Evolutionary conservation across 495 filamentous ascomycete genomes (phyloP).

Genomic region (Neurospora sp.): DNA sequence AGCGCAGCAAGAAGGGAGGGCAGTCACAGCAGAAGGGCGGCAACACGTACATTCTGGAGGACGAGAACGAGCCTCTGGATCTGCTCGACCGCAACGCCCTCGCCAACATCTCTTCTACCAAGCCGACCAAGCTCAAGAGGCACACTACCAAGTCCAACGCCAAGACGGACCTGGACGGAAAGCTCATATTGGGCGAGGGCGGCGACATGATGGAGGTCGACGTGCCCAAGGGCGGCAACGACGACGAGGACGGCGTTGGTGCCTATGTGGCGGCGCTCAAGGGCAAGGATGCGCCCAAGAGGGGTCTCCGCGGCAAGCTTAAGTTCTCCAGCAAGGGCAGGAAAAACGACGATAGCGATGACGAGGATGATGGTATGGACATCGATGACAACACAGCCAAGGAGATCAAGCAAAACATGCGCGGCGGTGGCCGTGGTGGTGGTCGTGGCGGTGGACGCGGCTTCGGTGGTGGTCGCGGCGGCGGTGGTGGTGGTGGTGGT

Average conservation of each 20-base stretch:
- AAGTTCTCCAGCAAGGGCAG: slow-evolving; percentile 71
- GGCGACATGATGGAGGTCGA: slow-evolving; percentile 49
- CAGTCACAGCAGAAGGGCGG: slow-evolving; percentile 38
- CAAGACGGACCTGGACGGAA: slow-evolving; percentile 75
- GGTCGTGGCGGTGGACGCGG: slow-evolving; percentile 14
- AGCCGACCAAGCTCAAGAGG: slow-evolving; percentile 54
- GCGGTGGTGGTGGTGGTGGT: slow-evolving; percentile 16
- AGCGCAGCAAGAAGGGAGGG: slow-evolving; percentile 35
- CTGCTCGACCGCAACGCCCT: slow-evolving; percentile 79
- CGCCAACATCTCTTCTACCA: slow-evolving; percentile 86
- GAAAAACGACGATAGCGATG: slow-evolving; percentile 46
- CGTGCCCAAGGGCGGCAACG: slow-evolving; percentile 41
- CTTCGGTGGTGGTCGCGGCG: slow-evolving; percentile 19
- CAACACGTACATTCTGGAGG: slow-evolving; percentile 80
- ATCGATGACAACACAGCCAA: slow-evolving; percentile 30
- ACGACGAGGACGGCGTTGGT: slow-evolving; percentile 58
- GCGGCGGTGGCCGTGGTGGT: slow-evolving; percentile 12
- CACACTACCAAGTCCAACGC: slow-evolving; percentile 48
- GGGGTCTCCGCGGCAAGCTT: slow-evolving; percentile 74
- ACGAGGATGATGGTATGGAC: slow-evolving; percentile 53
- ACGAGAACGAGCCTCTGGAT: slow-evolving; percentile 88
- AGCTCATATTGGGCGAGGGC: slow-evolving; percentile 64
- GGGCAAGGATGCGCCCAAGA: slow-evolving; percentile 68
- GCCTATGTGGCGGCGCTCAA: slow-evolving; percentile 88
- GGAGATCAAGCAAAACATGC: slow-evolving; percentile 31